Evolutionary conservation across 1,139 yeast genomes (phyloP), one percentile per base, ranked within the genome.

Genomic region (Suhomyces yuchorum): DNA sequence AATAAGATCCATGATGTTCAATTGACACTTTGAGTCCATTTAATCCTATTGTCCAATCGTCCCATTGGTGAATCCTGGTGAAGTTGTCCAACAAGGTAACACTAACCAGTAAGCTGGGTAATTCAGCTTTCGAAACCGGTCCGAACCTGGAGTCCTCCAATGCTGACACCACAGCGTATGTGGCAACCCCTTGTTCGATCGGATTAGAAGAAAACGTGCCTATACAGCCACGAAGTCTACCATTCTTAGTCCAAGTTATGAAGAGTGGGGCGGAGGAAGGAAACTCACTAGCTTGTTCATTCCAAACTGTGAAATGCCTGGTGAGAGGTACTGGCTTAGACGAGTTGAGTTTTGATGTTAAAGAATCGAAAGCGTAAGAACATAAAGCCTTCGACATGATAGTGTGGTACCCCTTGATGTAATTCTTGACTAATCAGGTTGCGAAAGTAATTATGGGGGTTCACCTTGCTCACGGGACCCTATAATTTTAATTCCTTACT

Each of bases 161-260:
- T 0, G 96, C 80, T 47, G 96, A 84, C 22, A 80, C 75, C 24
- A 85, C 47, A 0, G 97, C 75, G 60, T 85, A 93, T 42, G 77
- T 72, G 22, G 68, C 62, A 2, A 91, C 77, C 0, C 96, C 97
- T 1, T 61, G 49, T 23, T 77, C 83, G 8, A 88, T 59, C 3
- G 65, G 62, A 40, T 67, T 57, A 14, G 67, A 59, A 34, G 68
- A 66, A 62, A 93, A 92, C 0, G 97, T 92, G 1, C 99, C 99
- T 48, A 93, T 93, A 61, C 99, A 93, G 0, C 99, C 99, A 45
- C 98, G 74, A 43, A 93, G 71, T 15, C 73, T 69, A 47, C 75
- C 65, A 42, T 69, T 57, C 41, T 77, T 80, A 61, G 85, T 83
- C 96, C 97, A 93, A 0, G 98, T 92, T 30, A 93, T 85, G 67